These are phyloP conservation scores for Penicillium tannophilum DNA, from an alignment of 495 filamentous ascomycete genomes.

Conservation along the genomic window DNA sequence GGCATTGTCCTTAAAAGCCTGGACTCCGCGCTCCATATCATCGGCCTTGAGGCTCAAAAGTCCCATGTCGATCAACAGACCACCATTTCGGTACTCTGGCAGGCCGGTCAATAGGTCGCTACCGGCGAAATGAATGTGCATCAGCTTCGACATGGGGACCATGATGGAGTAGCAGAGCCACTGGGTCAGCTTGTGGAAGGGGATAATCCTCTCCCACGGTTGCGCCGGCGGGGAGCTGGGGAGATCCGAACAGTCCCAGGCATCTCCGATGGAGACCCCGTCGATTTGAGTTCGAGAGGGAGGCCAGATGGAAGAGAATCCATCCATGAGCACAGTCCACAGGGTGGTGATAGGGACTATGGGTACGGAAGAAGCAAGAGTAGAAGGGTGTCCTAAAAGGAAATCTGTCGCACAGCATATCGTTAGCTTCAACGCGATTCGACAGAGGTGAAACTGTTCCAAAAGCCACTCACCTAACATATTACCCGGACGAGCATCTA, in stretches of 20 bases:
- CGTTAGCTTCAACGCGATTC: background rate
- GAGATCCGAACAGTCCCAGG: slow-evolving; percentile 87
- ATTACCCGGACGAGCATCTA: slow-evolving; percentile 83
- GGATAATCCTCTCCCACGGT: slow-evolving; percentile 91
- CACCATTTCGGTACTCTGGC: slow-evolving; percentile 71
- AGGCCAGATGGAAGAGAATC: slow-evolving; percentile 87
- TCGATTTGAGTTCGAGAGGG: slow-evolving; percentile 84
- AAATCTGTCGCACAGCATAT: slow-evolving; percentile 63
- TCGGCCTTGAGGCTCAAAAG: slow-evolving; percentile 61
- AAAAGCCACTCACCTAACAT: slow-evolving; percentile 75
- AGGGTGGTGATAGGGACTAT: slow-evolving; percentile 90
- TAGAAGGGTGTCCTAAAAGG: slow-evolving; percentile 86
- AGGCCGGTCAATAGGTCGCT: slow-evolving; percentile 65
- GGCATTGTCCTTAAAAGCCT: slow-evolving; percentile 72
- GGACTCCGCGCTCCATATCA: slow-evolving; percentile 63
- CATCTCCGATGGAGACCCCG: slow-evolving; percentile 86
- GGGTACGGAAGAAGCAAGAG: slow-evolving; percentile 81
- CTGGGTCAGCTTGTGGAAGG: slow-evolving; percentile 78
- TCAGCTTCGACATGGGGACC: slow-evolving; percentile 66
- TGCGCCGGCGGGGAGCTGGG: slow-evolving; percentile 70
- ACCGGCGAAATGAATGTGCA: slow-evolving; percentile 65
- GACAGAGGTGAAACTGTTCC: background rate
- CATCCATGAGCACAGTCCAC: slow-evolving; percentile 88
- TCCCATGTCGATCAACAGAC: slow-evolving; percentile 67
- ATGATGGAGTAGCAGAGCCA: slow-evolving; percentile 76